Percentiles rank a stretch among this genome's conserved stretches.
Conservation (phyloP, 2,329 filamentous ascomycete genomes). For the Whalleya microplaca region DNA sequence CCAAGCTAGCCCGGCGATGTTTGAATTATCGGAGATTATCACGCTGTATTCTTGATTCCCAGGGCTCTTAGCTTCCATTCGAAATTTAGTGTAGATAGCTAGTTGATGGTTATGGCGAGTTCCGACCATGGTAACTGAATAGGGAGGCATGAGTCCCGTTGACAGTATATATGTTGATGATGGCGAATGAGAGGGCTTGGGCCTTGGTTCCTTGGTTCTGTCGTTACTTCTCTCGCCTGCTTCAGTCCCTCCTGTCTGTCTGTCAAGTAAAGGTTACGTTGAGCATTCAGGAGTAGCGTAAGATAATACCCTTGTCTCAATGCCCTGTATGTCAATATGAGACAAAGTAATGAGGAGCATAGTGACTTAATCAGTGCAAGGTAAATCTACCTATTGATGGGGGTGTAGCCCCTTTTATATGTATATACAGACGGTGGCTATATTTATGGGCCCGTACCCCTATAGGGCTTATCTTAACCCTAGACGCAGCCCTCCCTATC, state of each 20-base stretch:
- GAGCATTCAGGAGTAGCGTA: not conserved
- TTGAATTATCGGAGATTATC: conserved; percentile 48
- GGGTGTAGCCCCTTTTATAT: too few species aligned
- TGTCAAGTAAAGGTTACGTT: too few species aligned
- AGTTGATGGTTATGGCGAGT: conserved; percentile 57
- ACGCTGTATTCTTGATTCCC: conserved; percentile 47
- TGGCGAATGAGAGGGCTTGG: conserved; percentile 35
- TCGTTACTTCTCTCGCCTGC: too few species aligned
- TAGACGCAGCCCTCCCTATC: conserved; percentile 56
- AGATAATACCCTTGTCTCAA: conserved; percentile 38
- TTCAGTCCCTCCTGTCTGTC: too few species aligned
- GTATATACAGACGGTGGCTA: too few species aligned
- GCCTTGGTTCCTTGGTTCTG: too few species aligned
- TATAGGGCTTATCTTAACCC: too few species aligned
- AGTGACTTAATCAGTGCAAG: too few species aligned
- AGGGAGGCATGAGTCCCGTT: conserved; percentile 53
- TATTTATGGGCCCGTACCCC: too few species aligned
- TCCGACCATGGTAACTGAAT: conserved; percentile 45
- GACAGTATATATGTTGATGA: conserved; percentile 58
- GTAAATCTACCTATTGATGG: too few species aligned
- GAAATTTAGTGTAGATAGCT: conserved; percentile 49
- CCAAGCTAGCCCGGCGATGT: conserved; percentile 36
- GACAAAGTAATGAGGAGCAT: too few species aligned
- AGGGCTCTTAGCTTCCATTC: conserved; percentile 46
- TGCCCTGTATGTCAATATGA: too few species aligned